Conservation (phyloP, 78 protist genomes). For the Emiliania huxleyi region DNA sequence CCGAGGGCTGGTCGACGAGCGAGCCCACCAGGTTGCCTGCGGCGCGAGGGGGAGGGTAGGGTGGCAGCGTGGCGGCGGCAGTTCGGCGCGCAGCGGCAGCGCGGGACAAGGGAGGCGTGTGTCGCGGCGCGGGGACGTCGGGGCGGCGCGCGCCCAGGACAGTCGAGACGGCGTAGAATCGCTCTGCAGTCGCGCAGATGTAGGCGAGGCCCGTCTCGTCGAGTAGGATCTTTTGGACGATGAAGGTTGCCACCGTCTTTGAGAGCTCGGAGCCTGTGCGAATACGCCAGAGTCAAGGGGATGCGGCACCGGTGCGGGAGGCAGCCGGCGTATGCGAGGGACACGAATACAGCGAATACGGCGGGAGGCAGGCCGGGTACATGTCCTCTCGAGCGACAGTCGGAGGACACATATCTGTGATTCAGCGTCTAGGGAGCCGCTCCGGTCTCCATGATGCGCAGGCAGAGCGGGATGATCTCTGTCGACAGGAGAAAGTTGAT, state of each 20-base stretch:
- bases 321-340: no score
- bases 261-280: constrained; percentile 89
- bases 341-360: no score
- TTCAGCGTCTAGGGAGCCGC: not conserved
- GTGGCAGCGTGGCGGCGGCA: no score
- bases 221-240: constrained; percentile 95
- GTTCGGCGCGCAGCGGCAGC: no score
- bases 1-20: constrained; percentile 48
- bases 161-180: constrained; percentile 82
- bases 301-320: no score
- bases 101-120: no score
- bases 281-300: no score
- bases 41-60: no score
- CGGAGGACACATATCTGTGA: no score
- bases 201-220: constrained; percentile 76
- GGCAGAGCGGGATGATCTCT: constrained; percentile 97
- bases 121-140: no score
- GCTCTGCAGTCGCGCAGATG: constrained; percentile 87
- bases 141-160: constrained; percentile 74
- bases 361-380: no score
- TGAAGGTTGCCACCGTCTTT: constrained; percentile 98
- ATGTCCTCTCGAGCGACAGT: no score
- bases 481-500: constrained; percentile 92
- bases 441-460: constrained; percentile 97
- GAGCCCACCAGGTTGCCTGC: constrained; percentile 35